Conservation (phyloP, 2,329 filamentous ascomycete species). For the Karstenula rhodostoma region DNA sequence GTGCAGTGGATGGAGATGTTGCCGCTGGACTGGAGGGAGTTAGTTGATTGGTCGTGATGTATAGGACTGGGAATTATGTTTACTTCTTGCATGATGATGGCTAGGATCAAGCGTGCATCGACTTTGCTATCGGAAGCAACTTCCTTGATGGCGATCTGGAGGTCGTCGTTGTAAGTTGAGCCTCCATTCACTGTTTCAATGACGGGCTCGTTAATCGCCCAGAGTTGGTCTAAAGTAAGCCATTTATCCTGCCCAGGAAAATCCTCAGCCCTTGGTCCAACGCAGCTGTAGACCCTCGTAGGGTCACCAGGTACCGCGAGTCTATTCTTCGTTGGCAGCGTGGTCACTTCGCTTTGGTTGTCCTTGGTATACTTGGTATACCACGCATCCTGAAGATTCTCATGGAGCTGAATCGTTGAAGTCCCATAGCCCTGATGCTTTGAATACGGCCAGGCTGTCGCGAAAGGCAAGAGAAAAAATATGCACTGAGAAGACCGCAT, state of each 20-base stretch:
- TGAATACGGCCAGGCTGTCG: neutral
- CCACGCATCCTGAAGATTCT: slow-evolving; percentile 13
- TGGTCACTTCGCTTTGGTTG: neutral
- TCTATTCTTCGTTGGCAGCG: neutral
- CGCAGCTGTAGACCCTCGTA: slow-evolving; percentile 17
- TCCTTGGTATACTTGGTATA: slow-evolving; percentile 9
- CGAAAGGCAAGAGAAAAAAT: slow-evolving; percentile 5
- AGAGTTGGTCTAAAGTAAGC: slow-evolving; percentile 24
- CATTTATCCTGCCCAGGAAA: slow-evolving; percentile 19
- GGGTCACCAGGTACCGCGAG: slow-evolving; percentile 8
- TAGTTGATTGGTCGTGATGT: neutral
- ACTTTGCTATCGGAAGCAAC: slow-evolving; percentile 20
- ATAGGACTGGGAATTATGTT: neutral
- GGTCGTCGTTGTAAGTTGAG: slow-evolving; percentile 10
- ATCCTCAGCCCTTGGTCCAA: slow-evolving; percentile 16
- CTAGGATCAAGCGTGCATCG: slow-evolving; percentile 26
- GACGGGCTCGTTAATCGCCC: slow-evolving; percentile 23
- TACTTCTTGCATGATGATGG: slow-evolving; percentile 30
- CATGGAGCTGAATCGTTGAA: slow-evolving; percentile 1
- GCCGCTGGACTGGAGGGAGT: slow-evolving; percentile 22
- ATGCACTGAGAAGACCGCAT: slow-evolving; percentile 12
- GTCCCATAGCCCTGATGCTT: slow-evolving; percentile 3
- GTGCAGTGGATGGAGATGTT: slow-evolving; percentile 24
- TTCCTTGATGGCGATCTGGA: slow-evolving; percentile 23
- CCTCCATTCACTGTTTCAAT: slow-evolving; percentile 15